Percentiles rank a stretch among this genome's conserved stretches.
phyloP scores from a whole-genome alignment of 768 basidiomycete species.

The Suillus ampliporus region DNA sequence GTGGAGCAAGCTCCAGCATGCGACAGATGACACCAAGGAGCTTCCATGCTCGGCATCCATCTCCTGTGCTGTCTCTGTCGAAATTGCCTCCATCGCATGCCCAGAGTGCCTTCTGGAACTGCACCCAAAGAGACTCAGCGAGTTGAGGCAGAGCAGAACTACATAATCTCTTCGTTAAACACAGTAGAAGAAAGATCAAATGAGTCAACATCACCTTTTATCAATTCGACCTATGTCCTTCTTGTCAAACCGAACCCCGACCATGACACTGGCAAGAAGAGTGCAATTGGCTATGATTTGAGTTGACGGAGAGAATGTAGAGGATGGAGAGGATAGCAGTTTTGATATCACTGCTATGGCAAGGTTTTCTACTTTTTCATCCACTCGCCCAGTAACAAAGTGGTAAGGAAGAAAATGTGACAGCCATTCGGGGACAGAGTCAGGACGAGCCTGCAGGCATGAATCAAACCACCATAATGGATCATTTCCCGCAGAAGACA shows the following conservation, averaged over 20 bases:
- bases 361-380: not conserved
- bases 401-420: not conserved
- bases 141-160: not conserved
- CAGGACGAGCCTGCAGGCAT: not conserved
- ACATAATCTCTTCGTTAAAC: not conserved
- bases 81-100: not conserved
- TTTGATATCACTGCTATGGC: not conserved
- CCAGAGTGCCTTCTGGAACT: not conserved
- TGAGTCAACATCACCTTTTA: not conserved
- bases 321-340: not conserved
- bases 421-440: not conserved
- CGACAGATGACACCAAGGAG: not conserved
- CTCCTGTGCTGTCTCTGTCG: not conserved
- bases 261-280: not conserved
- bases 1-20: not conserved
- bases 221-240: not conserved
- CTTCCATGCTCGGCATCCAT: not conserved
- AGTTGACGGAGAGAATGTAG: not conserved
- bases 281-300: not conserved
- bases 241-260: not conserved
- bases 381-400: not conserved
- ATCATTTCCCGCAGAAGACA: not conserved
- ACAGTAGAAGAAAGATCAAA: not conserved
- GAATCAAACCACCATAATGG: too few relatives aligned
- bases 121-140: not conserved